Evolutionary conservation across 495 filamentous ascomycete species (phyloP), one percentile per base, ranked within the genome.

Genomic region (Annulohypoxylon bovei): DNA sequence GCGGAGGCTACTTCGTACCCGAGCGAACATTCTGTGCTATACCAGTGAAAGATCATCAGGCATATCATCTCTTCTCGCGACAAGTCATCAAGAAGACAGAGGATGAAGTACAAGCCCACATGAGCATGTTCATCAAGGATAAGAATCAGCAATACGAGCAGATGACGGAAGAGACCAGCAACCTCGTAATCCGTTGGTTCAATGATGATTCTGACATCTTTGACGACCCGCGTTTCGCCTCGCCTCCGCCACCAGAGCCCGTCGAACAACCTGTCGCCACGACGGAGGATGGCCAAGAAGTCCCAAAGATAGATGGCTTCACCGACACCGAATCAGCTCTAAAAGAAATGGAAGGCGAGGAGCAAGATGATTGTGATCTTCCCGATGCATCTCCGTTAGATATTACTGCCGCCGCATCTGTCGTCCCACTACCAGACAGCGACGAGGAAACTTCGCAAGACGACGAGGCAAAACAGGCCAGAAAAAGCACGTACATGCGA

Each of bases 81-180:
- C 86, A 86, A 9, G 86, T 92, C 32, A 94, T 98, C 72, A 86
- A 91, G 67, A 87, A 85, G 57, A 92, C 88, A 1, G 77, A 75
- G n/a, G 93, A 97, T 62, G 95, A 99, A 80, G 87, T 92, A 14
- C 83, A 84, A 62, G 94, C 95, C 6, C 95, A 98, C 78, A 86
- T 91, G 78, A 89, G 83, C 60, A 93, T 98, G 89, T 98, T 98
- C 73, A 80, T 84, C 60, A 88, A 88, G 23, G 88, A 88, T 69
- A 88, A 90, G 60, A 97, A 97, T 74, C 86, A 88, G 30, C 90
- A 88, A 30, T 97, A 94, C 72, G 87, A 90, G 71, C 79, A 80
- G 18, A 87, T 98, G 81, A 81, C 87, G 20, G 85, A 88, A 50
- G 77, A 89, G 52, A 88, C 92, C 14, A 90, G 88, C 66, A 84